Evolutionary conservation across 345 rosid species (phyloP).

Genomic region (Gossypium herbaceum): DNA sequence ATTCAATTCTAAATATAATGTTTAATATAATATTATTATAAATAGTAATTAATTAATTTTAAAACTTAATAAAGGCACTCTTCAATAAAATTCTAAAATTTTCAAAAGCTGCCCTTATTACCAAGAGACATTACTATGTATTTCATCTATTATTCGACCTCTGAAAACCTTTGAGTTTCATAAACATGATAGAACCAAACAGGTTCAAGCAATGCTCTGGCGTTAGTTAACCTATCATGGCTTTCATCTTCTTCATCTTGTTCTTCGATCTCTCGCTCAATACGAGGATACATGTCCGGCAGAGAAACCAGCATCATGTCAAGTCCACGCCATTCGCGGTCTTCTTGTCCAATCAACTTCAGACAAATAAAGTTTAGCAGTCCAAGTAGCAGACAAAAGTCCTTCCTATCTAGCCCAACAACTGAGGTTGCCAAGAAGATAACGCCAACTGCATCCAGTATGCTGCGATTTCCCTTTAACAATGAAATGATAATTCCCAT

Average conservation of each 20-base stretch:
- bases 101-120: not conserved
- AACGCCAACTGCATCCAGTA: constrained; percentile 66
- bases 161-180: constrained; percentile 66
- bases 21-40: too few relatives aligned
- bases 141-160: constrained; percentile 37
- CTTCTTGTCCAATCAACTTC: constrained; percentile 52
- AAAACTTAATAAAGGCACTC: too few relatives aligned
- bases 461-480: constrained; percentile 37
- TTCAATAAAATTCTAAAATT: not conserved
- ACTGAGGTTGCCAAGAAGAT: constrained; percentile 43
- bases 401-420: constrained; percentile 55
- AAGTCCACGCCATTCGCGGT: constrained; percentile 62
- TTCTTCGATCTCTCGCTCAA: constrained; percentile 31
- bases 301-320: constrained; percentile 27
- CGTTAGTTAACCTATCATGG: constrained; percentile 30
- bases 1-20: too few relatives aligned
- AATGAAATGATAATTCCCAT: constrained; percentile 36
- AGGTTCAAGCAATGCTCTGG: constrained; percentile 68
- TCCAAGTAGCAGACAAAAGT: constrained; percentile 55
- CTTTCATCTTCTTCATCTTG: constrained; percentile 11
- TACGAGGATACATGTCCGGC: constrained; percentile 36
- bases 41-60: too few relatives aligned
- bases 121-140: not conserved
- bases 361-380: constrained; percentile 50
- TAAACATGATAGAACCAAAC: constrained; percentile 79